Base-by-base conservation (phyloP, 1,284 basidiomycete species). In the Malassezia globosa region DNA sequence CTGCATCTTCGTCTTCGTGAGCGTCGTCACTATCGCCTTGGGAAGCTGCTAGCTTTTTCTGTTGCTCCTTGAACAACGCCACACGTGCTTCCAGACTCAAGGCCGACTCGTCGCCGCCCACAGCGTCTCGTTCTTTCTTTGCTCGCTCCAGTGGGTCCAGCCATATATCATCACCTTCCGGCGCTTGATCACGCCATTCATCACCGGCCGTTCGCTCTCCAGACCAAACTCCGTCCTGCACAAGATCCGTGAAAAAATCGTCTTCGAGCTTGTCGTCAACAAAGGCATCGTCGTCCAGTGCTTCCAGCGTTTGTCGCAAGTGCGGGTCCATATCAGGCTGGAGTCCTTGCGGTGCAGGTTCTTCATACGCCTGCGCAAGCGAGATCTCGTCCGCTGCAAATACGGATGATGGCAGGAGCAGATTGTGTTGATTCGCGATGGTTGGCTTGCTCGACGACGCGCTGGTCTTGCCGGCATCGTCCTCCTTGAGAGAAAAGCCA, bases 301-400 rank as follows among this genome's bases (percentile, higher is more conserved):
- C 94, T 64, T 96, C 90, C 25, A 99, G 76, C 0, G 82, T 82
- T 72, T 99, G 92, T 14, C 94, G 79, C 27, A 97, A 77, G 73
- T 92, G 87, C 4, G 88, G 88, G 72, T 99, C 86, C 85, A 99
- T 87, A 64, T 95, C 87, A 1, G 89, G 94, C 67, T 87, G 85
- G 55, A 97, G 82, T 1, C 94, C 92, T 26, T 83, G 77, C 6
- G 44, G 42, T 2, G 61, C 58, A 36, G 64, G 54, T 16, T 61
- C 51, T 18, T 56, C 48, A n/a, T 62, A 38, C 22, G 55, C 57
- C 5, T 39, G 36, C 0, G 54, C 51, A 34, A 59, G 59, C 25
- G 60, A 56, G 37, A 54, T 48, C 39, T 64, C 63, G 22, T 60
- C 25, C 25, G 53, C 53, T 1, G 64, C 59, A 49, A 66, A 48